Percentiles rank a stretch among this genome's conserved stretches.
Conservation (phyloP, 257 asterid genomes). For the Ligustrum vulgare region DNA sequence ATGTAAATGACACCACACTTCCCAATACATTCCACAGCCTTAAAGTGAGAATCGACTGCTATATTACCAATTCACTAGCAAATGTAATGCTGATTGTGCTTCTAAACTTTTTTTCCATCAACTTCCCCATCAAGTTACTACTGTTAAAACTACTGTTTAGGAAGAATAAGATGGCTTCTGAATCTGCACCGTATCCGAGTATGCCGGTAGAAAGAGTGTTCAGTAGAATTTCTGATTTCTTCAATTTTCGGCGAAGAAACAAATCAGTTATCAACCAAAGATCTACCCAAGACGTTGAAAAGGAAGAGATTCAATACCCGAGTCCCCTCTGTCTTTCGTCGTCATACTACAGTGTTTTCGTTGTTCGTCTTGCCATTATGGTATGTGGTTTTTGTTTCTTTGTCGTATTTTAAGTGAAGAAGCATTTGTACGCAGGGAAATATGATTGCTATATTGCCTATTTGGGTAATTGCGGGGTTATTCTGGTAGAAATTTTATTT, state of each 20-base stretch:
- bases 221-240: conserved; percentile 31
- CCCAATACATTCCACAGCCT: conserved; percentile 28
- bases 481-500: not conserved
- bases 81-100: conserved; percentile 18
- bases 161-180: conserved; percentile 27
- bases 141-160: not conserved
- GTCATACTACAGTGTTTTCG: conserved; percentile 77
- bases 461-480: not conserved
- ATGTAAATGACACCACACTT: conserved; percentile 36
- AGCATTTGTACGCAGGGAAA: not conserved
- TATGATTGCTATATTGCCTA: not conserved
- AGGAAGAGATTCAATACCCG: conserved; percentile 59
- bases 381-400: conserved; percentile 30
- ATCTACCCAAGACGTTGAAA: conserved; percentile 56
- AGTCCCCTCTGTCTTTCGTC: conserved; percentile 63
- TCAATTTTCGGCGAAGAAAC: conserved; percentile 27
- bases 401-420: not conserved
- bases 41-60: conserved; percentile 40
- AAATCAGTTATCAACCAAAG: conserved; percentile 35
- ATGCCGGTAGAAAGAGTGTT: conserved; percentile 30
- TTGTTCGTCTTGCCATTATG: conserved; percentile 98
- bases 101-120: conserved; percentile 8
- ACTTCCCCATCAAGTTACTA: not conserved
- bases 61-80: conserved; percentile 6
- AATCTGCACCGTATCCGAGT: conserved; percentile 25